Base-by-base conservation (phyloP, 179 eudicot genomes). In the Silene vulgaris region DNA sequence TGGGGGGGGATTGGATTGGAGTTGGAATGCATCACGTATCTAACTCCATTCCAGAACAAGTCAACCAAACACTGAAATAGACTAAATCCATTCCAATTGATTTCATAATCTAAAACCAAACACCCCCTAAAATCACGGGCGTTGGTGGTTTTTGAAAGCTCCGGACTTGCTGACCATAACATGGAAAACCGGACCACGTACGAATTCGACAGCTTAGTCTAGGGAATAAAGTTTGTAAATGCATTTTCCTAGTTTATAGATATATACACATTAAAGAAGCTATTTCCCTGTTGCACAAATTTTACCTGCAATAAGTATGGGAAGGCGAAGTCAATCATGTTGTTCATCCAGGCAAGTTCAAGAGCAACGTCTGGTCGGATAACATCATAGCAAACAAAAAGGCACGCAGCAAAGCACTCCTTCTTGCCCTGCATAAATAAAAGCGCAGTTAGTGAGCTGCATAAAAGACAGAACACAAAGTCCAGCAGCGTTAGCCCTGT, bases 341-440 rank as follows among this genome's bases (percentile, higher is more conserved):
- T 93, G 86, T 91, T 93, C 87, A 92, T 87, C 98, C 98, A 93
- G 74, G 98, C 98, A 64, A 93, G 90, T 73, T 93, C 98, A 71
- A 93, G 93, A 65, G 95, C 98, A 73, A 93, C 97, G 76, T 93
- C 98, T 19, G 97, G 79, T 29, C 98, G 93, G 68, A 93, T 89
- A 69, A 91, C 83, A 76, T 91, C 98, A 56, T 93, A 93, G 75
- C 96, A 91, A 65, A 91, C 97, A 32, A 91, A 93, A n/a, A 93
- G 92, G 82, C 96, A 91, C 3, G 97, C 89, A 0, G 98, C 96
- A 79, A 93, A 90, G 84, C 98, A 93, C 76, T 93, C 96, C 80
- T 93, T 93, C 88, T 91, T 93, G 68, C 96, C 92, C 98, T 93
- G 89, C 85, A 89, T 45, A 81, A 75, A 66, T 56, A 76, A 23